phyloP scores from a whole-genome alignment of 2,329 filamentous ascomycete genomes.

The Aspergillus fijiensis region DNA sequence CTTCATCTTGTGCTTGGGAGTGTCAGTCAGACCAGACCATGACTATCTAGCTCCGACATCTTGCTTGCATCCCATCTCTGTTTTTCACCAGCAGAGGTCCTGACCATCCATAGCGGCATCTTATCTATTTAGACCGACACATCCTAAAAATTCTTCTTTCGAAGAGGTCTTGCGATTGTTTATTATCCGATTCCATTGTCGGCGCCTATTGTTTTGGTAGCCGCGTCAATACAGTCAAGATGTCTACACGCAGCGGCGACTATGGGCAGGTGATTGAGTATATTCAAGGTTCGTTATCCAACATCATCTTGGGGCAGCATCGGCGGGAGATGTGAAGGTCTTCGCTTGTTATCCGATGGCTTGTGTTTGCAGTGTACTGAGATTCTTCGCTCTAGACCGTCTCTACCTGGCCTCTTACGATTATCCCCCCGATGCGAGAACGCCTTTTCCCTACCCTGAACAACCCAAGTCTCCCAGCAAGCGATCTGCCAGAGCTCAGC shows the following conservation, averaged over 20 bases:
- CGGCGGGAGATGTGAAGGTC: not conserved
- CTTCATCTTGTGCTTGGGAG: constrained; percentile 14
- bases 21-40: constrained; percentile 25
- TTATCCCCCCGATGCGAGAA: constrained; percentile 74
- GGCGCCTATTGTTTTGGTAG: constrained; percentile 14
- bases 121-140: not conserved
- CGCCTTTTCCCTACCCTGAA: constrained; percentile 79
- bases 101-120: constrained; percentile 13
- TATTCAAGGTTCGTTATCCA: constrained; percentile 70
- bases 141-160: not conserved
- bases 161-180: constrained; percentile 9
- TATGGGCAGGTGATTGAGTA: constrained; percentile 93
- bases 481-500: constrained; percentile 65
- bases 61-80: constrained; percentile 11
- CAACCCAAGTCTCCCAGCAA: constrained; percentile 69
- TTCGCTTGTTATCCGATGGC: not conserved
- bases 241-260: constrained; percentile 56
- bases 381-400: constrained; percentile 62
- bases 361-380: constrained; percentile 1
- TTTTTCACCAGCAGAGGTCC: constrained; percentile 8
- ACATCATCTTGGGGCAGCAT: not conserved
- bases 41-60: constrained; percentile 26
- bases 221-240: constrained; percentile 35
- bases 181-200: constrained; percentile 12
- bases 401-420: constrained; percentile 93